phyloP scores from a whole-genome alignment of 2,329 filamentous ascomycete species.

The Zymoseptoria tritici region DNA sequence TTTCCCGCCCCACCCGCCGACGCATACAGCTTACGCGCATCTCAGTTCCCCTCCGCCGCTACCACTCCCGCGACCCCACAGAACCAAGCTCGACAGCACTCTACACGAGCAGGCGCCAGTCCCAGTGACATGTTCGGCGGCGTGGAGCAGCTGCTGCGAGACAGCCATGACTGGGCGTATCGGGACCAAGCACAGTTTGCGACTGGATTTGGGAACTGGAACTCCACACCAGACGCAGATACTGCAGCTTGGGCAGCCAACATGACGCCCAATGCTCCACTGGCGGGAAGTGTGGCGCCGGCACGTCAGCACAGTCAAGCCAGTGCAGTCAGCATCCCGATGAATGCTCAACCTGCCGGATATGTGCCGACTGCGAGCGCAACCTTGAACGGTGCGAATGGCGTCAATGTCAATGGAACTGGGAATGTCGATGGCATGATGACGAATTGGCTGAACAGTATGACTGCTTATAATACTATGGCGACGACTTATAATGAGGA shows the following conservation, averaged over 20 bases:
- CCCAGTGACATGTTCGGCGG: constrained; percentile 52
- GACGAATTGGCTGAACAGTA: constrained; percentile 21
- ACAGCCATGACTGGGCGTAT: constrained; percentile 56
- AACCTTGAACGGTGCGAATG: constrained; percentile 1
- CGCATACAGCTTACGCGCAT: constrained; percentile 16
- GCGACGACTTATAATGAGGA: constrained; percentile 33
- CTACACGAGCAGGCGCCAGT: constrained; percentile 29
- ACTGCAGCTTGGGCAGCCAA: constrained; percentile 9
- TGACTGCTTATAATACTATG: constrained; percentile 24
- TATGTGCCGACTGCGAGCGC: background rate
- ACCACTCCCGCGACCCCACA: constrained; percentile 13
- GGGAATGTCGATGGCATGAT: constrained; percentile 3
- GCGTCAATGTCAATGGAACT: background rate
- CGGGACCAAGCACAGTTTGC: constrained; percentile 55
- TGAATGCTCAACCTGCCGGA: background rate
- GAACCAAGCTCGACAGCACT: constrained; percentile 4
- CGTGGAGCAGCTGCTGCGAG: constrained; percentile 53
- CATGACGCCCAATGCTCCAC: constrained; percentile 3
- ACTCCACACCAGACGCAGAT: constrained; percentile 20
- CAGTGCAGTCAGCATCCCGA: background rate
- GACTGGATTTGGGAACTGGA: constrained; percentile 57
- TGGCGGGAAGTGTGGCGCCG: background rate
- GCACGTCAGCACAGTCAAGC: background rate
- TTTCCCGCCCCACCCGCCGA: constrained; percentile 18
- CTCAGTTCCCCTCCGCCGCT: constrained; percentile 19